These are phyloP conservation scores for Buxus sempervirens DNA, from an alignment of 164 flowering plant genomes.

Conservation along the genomic window DNA sequence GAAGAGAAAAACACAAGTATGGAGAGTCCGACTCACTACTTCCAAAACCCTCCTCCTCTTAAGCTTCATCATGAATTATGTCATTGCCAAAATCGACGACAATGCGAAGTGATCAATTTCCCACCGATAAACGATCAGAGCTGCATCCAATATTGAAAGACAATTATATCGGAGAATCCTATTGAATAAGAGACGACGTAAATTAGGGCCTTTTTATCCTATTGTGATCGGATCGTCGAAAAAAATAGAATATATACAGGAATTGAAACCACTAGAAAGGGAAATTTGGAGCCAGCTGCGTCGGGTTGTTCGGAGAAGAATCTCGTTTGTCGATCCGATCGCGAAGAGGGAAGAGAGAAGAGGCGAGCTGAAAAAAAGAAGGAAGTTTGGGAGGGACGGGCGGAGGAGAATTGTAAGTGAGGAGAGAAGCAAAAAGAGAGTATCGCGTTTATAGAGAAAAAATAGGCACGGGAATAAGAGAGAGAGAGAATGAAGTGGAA, in stretches of 20 bases:
- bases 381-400: background rate
- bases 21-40: conserved; percentile 41
- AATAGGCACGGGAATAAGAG: background rate
- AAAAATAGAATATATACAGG: background rate
- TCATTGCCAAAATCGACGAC: conserved; percentile 27
- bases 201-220: background rate
- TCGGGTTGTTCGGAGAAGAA: conserved; percentile 1
- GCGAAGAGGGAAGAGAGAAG: background rate
- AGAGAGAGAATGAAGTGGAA: background rate
- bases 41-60: conserved; percentile 53
- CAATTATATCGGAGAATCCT: background rate
- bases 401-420: background rate
- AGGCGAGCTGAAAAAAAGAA: background rate
- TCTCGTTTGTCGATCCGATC: conserved; percentile 10
- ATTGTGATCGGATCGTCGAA: background rate
- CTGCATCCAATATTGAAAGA: background rate
- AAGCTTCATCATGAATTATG: conserved; percentile 49
- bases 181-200: background rate
- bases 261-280: background rate
- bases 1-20: background rate
- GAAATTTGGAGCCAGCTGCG: background rate
- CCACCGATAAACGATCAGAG: conserved; percentile 20
- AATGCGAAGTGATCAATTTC: conserved; percentile 21
- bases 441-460: conserved; percentile 11
- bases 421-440: background rate